Conservation (phyloP, 108 stramenopile species). For the Nitzschia inconspicua region DNA sequence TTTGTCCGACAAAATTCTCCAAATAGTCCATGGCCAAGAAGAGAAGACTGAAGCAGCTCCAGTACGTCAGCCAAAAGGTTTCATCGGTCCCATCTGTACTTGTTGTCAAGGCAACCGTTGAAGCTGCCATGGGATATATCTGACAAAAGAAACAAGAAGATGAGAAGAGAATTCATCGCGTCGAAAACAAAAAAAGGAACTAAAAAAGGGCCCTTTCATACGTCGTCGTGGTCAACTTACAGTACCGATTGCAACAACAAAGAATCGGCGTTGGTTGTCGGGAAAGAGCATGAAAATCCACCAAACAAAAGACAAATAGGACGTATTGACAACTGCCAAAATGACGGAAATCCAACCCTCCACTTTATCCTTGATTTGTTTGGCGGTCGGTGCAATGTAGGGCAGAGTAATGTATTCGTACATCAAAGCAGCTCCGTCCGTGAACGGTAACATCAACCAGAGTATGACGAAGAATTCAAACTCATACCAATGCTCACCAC, state of each 20-base stretch:
- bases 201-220: too few species aligned
- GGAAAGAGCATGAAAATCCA: constrained; percentile 46
- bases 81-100: constrained; percentile 24
- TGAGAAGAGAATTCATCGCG: too few species aligned
- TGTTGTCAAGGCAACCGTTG: constrained; percentile 29
- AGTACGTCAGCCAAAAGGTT: constrained; percentile 53
- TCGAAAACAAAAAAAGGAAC: too few species aligned
- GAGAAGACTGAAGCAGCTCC: constrained; percentile 40
- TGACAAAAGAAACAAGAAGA: too few species aligned
- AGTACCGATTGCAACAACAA: constrained; percentile 37
- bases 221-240: too few species aligned
- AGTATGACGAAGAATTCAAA: constrained; percentile 45
- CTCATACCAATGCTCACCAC: constrained; percentile 46
- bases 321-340: constrained; percentile 23
- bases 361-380: constrained; percentile 9
- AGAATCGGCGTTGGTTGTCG: constrained; percentile 30
- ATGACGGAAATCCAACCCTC: constrained; percentile 33
- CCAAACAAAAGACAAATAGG: constrained; percentile 34
- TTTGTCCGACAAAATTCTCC: constrained; percentile 33
- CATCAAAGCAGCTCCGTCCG: constrained; percentile 43
- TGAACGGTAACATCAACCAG: constrained; percentile 49
- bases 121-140: constrained; percentile 41
- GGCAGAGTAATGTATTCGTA: constrained; percentile 37
- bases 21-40: constrained; percentile 45
- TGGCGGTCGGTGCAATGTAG: constrained; percentile 22